Base-by-base conservation (phyloP, 345 rosid species). In the Syzygium jambos region DNA sequence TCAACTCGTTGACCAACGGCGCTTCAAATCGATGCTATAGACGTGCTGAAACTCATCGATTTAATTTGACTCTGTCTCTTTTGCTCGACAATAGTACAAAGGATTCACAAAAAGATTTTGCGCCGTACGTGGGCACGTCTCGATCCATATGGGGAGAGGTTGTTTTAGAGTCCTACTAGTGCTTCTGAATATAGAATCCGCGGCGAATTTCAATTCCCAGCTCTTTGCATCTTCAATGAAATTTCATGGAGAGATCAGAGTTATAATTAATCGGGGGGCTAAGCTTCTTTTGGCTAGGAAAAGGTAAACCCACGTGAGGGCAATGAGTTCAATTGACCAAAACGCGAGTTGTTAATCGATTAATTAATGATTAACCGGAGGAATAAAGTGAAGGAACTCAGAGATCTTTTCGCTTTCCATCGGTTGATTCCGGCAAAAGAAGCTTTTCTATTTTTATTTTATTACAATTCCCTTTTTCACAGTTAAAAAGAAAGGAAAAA, bases 11-110 rank as follows among this genome's bases (percentile, higher is more conserved):
- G 11, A 57, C 25, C 1, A 25, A 23, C 0, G 0, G 1, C 7
- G 7, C 11, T 57, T 11, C 15, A 57, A 11, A 57, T 25, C 5
- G 3, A 57, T 2, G 1, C 1, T 1, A 25, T 25, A 10, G 23
- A 1, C n/a, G 11, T 23, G 1, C 25, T 13, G 27, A 11, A 57
- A 25, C 0, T 11, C 1, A 1, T 30, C 1, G 1, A 65, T 15
- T 30, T 30, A 30, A 9, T 34, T 73, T 73, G 27, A 21, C 0
- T 0, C 2, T 19, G 1, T 34, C 7, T 19, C 38, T 17, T 73
- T 34, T 38, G 11, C 7, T 9, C 10, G 2, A 30, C 21, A 11
- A 68, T 29, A 63, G 5, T 6, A 6, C 22, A 53, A 6, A 53
- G 8, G 7, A 17, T 55, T 15, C 4, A 29, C 0, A 2, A 7